Base-by-base conservation (phyloP, 805 yeast genomes). In the Jamesozyma lodderae region DNA sequence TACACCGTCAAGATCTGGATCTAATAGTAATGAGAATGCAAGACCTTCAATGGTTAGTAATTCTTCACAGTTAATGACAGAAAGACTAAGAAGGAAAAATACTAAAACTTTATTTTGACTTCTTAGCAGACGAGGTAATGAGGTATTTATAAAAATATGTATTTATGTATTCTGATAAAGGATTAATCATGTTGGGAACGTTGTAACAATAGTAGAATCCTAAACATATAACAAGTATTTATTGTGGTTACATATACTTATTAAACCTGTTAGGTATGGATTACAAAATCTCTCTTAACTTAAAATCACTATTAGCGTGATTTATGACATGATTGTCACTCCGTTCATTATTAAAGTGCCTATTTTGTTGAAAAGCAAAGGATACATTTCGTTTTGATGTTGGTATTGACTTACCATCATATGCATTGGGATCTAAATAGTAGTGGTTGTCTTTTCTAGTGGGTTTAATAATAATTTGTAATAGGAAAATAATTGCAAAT, bases 401-500 rank as follows among this genome's bases (percentile, higher is more conserved):
- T 25, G 15, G 15, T 7, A 8, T 25, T 7, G 5, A 6, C 28
- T 25, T 25, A 5, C n/a, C 28, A 25, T 24, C 10, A 25, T 21
- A n/a, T 14, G n/a, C n/a, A n/a, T n/a, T n/a, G n/a, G n/a, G n/a
- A n/a, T n/a, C n/a, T n/a, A n/a, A n/a, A 45, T 70, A 84, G 29
- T 79, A 68, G 55, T 83, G 92, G 52, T 81, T 90, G 2, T 92
- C 94, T 23, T 81, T 63, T 41, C 81, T 72, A 44, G 92, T 69
- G 7, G 95, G 95, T 53, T 77, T 78, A 44, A 90, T 67, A 32
- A 90, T 64, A 46, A 87, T 90, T 57, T 86, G 86, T 39, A 83
- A 54, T 50, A 90, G 65, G 65, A 92, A 92, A 9, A 77, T 70
- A 2, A 83, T 59, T 33, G 84, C 90, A 51, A 85, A 77, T 6